phyloP scores from a whole-genome alignment of 768 basidiomycete genomes.

The Rhizopogon rudus region DNA sequence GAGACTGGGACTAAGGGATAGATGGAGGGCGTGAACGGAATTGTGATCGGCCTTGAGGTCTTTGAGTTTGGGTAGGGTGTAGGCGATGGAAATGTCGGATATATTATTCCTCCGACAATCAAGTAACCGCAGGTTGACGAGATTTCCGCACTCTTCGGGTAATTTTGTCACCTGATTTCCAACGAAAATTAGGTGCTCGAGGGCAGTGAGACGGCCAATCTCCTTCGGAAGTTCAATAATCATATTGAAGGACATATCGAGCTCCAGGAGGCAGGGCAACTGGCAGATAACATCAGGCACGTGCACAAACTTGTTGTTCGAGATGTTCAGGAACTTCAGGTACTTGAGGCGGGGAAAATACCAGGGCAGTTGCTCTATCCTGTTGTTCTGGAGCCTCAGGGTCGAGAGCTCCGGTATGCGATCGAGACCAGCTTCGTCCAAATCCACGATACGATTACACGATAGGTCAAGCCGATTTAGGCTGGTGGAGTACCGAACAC shows the following conservation, averaged over 20 bases:
- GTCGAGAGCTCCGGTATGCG: constrained; percentile 63
- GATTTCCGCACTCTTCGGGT: constrained; percentile 51
- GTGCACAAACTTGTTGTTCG: constrained; percentile 86
- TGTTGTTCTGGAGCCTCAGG: constrained; percentile 85
- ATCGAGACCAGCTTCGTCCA: constrained; percentile 83
- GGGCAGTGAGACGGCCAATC: constrained; percentile 60
- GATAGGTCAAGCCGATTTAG: constrained; percentile 84
- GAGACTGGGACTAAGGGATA: constrained; percentile 65
- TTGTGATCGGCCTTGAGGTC: constrained; percentile 80
- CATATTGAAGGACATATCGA: constrained; percentile 94
- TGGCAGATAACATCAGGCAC: constrained; percentile 75
- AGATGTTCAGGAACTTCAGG: constrained; percentile 82
- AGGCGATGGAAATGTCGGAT: constrained; percentile 64
- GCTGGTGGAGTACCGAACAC: constrained; percentile 67
- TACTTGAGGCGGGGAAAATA: constrained; percentile 72
- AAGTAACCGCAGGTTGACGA: constrained; percentile 60
- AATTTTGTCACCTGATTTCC: constrained; percentile 78
- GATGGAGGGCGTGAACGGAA: constrained; percentile 70
- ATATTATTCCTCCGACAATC: constrained; percentile 88
- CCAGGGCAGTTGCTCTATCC: constrained; percentile 81
- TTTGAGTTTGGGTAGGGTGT: constrained; percentile 64
- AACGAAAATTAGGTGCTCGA: constrained; percentile 76
- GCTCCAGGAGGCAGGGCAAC: constrained; percentile 68
- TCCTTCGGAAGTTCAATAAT: constrained; percentile 77
- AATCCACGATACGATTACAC: constrained; percentile 84